Evolutionary conservation across 768 basidiomycete genomes (phyloP).

Genomic region (Suillus discolor): DNA sequence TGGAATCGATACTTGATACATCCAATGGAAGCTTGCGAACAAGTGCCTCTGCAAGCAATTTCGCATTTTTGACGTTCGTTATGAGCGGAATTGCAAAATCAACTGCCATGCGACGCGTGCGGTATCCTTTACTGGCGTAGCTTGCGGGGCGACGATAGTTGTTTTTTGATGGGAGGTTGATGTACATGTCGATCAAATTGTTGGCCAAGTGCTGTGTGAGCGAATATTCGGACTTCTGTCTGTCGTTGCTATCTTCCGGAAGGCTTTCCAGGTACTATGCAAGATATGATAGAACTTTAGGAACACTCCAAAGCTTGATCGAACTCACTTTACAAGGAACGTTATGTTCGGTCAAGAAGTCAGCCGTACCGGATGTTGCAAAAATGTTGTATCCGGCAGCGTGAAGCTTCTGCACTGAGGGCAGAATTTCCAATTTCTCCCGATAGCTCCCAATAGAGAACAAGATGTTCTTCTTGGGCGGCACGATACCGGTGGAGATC

Average conservation of each 20-base stretch:
- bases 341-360: constrained; percentile 96
- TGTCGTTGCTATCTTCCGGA: constrained; percentile 67
- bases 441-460: constrained; percentile 96
- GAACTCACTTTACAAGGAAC: constrained; percentile 86
- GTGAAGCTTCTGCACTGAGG: constrained; percentile 93
- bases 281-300: constrained; percentile 11
- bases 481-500: constrained; percentile 93
- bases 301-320: neutral
- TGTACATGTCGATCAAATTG: constrained; percentile 98
- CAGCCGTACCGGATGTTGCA: constrained; percentile 95
- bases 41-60: constrained; percentile 91
- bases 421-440: constrained; percentile 95
- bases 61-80: constrained; percentile 98
- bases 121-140: constrained; percentile 96
- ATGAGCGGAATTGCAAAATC: constrained; percentile 97
- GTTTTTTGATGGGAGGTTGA: constrained; percentile 98
- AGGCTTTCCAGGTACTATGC: constrained; percentile 86
- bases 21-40: constrained; percentile 89
- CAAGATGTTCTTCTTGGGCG: constrained; percentile 96
- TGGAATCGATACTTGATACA: constrained; percentile 88
- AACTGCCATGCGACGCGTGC: constrained; percentile 97
- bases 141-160: constrained; percentile 95
- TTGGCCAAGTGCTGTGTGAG: constrained; percentile 95
- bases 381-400: constrained; percentile 94
- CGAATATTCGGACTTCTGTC: constrained; percentile 97